Base-by-base conservation (phyloP, 371 early-diverging fungal genomes). In the Rhizopus stolonifer region DNA sequence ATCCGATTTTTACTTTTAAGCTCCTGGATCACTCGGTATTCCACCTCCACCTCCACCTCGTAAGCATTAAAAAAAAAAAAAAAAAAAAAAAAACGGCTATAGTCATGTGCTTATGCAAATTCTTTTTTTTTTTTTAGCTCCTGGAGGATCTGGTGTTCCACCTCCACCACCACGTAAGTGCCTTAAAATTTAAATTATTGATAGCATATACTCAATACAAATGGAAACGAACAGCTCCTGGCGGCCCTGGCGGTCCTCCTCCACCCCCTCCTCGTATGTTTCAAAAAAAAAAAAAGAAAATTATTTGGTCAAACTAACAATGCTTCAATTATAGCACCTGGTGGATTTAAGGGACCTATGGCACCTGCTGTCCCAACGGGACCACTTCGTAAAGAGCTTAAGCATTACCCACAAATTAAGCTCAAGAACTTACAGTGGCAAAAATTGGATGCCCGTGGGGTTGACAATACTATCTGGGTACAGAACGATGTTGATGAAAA, bases 371-470 rank as follows among this genome's bases (percentile, higher is more conserved):
- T 62, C 3, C 67, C 69, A 9, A 22, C 26, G 15, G 69, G 67
- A 1, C 72, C 69, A 5, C 14, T 51, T 6, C 76, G 76, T 17
- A 75, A 75, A 46, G 60, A 69, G 33, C 46, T 75, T 19, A 54
- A 65, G 1, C 76, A 75, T 31, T 71, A 71, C 46, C 76, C 76
- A 26, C 60, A 71, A 40, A 52, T 70, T 8, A 70, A 76, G 23
- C 58, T 76, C n/a, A 70, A 72, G 46, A 67, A 72, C 52, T 49
- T 76, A 0, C 77, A 76, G 46, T 72, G 72, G 72, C 72, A 76
- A 46, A 76, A 76, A 33, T 39, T 76, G 22, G 77, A 76, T 48
- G 64, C 64, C 4, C 61, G 65, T 14, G 40, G 54, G 15, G 61
- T 70, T 1, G 65, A 72, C 4, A 70, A 76, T 17, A 76, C 77